Conservation (phyloP, 345 rosid genomes). For the Reutealis trisperma region DNA sequence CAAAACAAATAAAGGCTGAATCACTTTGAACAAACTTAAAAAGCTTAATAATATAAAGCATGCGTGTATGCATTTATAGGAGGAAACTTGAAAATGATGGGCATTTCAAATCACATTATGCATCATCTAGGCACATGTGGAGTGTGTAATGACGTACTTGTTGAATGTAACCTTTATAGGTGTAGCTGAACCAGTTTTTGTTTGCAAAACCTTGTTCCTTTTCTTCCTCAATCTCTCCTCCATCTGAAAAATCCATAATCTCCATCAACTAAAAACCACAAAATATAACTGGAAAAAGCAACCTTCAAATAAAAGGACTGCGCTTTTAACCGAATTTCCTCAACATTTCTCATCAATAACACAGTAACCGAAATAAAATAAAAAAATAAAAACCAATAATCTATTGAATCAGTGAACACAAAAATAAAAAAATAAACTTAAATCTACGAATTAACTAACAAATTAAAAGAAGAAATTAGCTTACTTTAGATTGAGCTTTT, state of each 20-base stretch:
- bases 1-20: not conserved
- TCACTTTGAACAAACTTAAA: not conserved
- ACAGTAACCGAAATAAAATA: not conserved
- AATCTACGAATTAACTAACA: not conserved
- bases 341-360: not conserved
- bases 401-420: not conserved
- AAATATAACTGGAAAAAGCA: not conserved
- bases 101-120: not conserved
- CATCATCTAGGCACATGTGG: not conserved
- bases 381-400: not conserved
- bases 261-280: conserved; percentile 3
- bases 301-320: not conserved
- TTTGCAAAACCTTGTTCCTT: conserved; percentile 71
- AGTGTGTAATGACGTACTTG: conserved; percentile 51
- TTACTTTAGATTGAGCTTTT: conserved; percentile 71
- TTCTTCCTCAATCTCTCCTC: conserved; percentile 84
- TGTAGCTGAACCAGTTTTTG: conserved; percentile 76
- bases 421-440: no score
- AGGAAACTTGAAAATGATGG: not conserved
- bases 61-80: not conserved
- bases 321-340: not conserved
- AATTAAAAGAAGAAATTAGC: conserved; percentile 9
- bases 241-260: conserved; percentile 50
- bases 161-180: conserved; percentile 80
- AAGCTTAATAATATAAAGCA: not conserved